Evolutionary conservation across 176 grass and related monocot genomes (phyloP).

Genomic region (Phyllostachys edulis): DNA sequence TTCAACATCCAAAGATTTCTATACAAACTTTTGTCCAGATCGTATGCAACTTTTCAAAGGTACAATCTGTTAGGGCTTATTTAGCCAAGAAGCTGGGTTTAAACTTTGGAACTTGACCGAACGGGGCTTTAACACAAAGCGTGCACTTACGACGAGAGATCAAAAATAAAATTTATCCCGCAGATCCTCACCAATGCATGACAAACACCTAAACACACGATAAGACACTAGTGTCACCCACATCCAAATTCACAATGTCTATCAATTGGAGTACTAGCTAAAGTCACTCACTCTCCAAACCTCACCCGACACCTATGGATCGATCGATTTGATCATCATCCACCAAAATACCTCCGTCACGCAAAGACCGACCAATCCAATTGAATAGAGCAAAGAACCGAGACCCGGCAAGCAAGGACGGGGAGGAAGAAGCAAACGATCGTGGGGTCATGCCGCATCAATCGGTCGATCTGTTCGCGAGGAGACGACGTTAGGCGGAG

Average conservation of each 20-base stretch:
- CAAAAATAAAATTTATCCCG: not conserved
- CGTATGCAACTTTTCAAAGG: too few relatives aligned
- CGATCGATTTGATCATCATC: not conserved
- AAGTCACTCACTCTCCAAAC: too few relatives aligned
- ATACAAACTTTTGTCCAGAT: too few relatives aligned
- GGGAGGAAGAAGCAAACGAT: too few relatives aligned
- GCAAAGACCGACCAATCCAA: not conserved
- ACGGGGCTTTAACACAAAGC: not conserved
- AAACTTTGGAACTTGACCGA: not conserved
- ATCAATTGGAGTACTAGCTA: not conserved
- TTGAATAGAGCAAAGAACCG: not conserved
- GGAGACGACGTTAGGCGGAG: too few relatives aligned
- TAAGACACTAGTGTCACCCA: not conserved
- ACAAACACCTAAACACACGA: not conserved
- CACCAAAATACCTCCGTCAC: not conserved
- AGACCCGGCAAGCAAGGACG: not conserved
- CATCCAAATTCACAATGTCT: not conserved
- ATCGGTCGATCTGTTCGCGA: too few relatives aligned
- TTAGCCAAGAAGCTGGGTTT: not conserved
- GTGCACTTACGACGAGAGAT: not conserved
- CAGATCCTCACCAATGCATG: not conserved
- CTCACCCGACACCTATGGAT: not conserved
- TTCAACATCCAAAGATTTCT: too few relatives aligned
- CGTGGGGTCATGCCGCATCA: too few relatives aligned
- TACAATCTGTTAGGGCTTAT: not conserved